A percentile compares a stretch with the other conserved stretches of the same genome.
Conservation (phyloP, 139 green algal species). For the Penium margaritaceum region DNA sequence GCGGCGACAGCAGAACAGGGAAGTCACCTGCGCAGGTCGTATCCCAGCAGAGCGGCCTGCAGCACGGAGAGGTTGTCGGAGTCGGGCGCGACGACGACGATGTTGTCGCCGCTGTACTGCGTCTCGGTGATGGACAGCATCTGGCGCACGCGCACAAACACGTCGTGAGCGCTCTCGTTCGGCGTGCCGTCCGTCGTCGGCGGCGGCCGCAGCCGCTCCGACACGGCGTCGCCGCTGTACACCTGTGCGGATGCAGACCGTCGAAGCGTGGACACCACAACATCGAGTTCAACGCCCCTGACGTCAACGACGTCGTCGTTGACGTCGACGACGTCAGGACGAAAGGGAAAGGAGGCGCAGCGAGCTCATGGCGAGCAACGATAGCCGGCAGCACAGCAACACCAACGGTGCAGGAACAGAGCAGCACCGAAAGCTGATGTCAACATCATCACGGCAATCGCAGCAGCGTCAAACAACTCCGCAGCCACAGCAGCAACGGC, state of each 20-base stretch:
- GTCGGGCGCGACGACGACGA: slow-evolving; percentile 39
- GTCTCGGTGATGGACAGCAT: slow-evolving; percentile 38
- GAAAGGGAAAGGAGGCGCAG: background rate
- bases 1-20: no score
- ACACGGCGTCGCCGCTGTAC: slow-evolving; percentile 19
- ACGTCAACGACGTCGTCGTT: background rate
- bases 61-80: slow-evolving; percentile 42
- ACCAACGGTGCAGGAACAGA: no score
- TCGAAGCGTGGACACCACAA: background rate
- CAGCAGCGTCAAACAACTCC: no score
- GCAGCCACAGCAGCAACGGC: no score
- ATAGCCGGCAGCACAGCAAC: no score
- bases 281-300: background rate
- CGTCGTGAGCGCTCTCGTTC: slow-evolving; percentile 34
- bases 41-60: slow-evolving; percentile 21
- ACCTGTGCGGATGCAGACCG: slow-evolving; percentile 4
- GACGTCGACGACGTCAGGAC: background rate
- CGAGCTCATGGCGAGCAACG: background rate
- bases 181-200: slow-evolving; percentile 24
- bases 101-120: slow-evolving; percentile 30
- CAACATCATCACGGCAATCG: no score
- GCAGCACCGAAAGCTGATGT: no score
- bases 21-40: slow-evolving; percentile 31
- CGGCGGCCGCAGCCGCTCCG: slow-evolving; percentile 2
- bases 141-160: slow-evolving; percentile 37